Conservation (phyloP, 1,139 yeast species). For the Lodderomyces orthopsilosis region DNA sequence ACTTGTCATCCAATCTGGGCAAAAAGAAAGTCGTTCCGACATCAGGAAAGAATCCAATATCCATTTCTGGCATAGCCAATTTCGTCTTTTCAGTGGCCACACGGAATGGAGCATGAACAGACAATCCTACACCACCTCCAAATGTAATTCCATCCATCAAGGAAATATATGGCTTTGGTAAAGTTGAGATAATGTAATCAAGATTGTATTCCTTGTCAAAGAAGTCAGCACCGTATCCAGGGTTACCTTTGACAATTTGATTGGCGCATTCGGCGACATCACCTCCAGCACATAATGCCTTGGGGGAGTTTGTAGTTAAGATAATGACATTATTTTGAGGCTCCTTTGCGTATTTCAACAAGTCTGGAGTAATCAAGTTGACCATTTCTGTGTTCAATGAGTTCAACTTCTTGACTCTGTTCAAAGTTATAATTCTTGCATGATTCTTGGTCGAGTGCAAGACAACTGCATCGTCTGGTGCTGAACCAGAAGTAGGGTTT, state of each 20-base stretch:
- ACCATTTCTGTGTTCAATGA: conserved; percentile 84
- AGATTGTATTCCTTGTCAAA: conserved; percentile 80
- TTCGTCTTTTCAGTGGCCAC: conserved; percentile 86
- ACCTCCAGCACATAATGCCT: conserved; percentile 86
- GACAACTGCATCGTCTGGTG: conserved; percentile 48
- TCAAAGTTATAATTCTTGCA: conserved; percentile 73
- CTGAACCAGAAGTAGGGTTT: conserved; percentile 9
- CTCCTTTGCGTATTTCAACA: conserved; percentile 74
- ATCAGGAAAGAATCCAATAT: conserved; percentile 95
- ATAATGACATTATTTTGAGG: conserved; percentile 62
- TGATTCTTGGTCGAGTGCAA: conserved; percentile 60
- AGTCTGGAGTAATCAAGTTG: conserved; percentile 65
- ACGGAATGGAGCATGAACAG: conserved; percentile 92
- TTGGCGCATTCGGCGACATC: conserved; percentile 80
- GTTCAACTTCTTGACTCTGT: conserved; percentile 81
- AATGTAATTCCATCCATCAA: conserved; percentile 90
- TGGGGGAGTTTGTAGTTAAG: conserved; percentile 64
- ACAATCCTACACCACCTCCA: conserved; percentile 98
- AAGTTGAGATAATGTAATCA: conserved; percentile 76
- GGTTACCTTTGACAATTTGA: conserved; percentile 47
- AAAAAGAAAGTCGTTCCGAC: conserved; percentile 92
- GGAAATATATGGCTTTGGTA: conserved; percentile 79
- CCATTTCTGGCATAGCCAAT: conserved; percentile 98
- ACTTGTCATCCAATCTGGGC: conserved; percentile 74
- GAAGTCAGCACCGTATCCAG: conserved; percentile 57